A percentile compares a stretch with the other conserved stretches of the same genome.
These are phyloP conservation scores for Lactarius sp. DNA, from an alignment of 768 basidiomycete species.

Conservation along the genomic window DNA sequence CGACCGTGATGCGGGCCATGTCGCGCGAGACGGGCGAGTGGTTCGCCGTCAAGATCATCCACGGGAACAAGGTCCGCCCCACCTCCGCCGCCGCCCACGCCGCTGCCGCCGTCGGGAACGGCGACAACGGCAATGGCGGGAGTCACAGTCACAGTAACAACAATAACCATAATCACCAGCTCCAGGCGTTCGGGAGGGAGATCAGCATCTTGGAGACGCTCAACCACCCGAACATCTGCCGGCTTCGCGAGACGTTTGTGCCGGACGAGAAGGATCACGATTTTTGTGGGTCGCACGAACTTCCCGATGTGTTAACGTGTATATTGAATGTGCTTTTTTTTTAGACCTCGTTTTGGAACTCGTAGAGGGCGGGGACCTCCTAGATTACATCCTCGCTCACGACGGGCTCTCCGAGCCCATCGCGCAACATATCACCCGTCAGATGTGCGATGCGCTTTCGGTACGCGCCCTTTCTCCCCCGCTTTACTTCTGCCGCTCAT, in stretches of 20 bases:
- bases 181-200: slow-evolving; percentile 55
- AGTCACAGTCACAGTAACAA: background rate
- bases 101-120: slow-evolving; percentile 20
- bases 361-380: slow-evolving; percentile 83
- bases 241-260: slow-evolving; percentile 70
- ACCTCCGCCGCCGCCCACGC: background rate
- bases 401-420: slow-evolving; percentile 54
- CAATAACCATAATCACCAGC: background rate
- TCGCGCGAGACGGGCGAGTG: slow-evolving; percentile 63
- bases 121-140: background rate
- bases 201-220: slow-evolving; percentile 74
- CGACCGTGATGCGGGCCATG: slow-evolving; percentile 81
- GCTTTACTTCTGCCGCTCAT: background rate
- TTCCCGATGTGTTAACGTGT: background rate
- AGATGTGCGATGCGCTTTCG: slow-evolving; percentile 76
- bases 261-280: slow-evolving; percentile 47
- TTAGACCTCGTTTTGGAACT: slow-evolving; percentile 79
- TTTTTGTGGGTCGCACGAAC: slow-evolving; percentile 40
- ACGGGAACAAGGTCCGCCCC: slow-evolving; percentile 41
- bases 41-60: slow-evolving; percentile 88
- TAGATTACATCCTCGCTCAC: slow-evolving; percentile 66
- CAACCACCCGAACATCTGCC: slow-evolving; percentile 78
- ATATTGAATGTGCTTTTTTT: background rate
- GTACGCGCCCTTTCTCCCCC: slow-evolving; percentile 36
- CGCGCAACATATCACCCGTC: slow-evolving; percentile 66